Base-by-base conservation (phyloP, 257 asterid genomes). In the Handroanthus guayacan region DNA sequence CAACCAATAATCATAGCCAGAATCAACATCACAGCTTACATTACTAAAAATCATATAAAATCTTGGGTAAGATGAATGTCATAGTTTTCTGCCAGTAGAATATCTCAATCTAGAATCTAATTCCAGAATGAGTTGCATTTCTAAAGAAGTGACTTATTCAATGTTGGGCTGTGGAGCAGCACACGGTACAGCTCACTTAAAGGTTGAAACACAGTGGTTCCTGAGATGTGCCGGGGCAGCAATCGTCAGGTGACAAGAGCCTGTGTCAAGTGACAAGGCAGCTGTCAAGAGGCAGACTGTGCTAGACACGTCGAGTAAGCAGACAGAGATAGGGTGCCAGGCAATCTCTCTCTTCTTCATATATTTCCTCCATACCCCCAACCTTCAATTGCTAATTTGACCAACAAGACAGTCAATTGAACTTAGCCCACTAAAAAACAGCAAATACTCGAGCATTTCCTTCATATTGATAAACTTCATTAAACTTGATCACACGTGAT, bases 401-500 rank as follows among this genome's bases (percentile, higher is more conserved):
- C 57, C 3, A 3, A 9, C n/a, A 66, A 60, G 57, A 20, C 41
- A 51, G 6, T 52, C n/a, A 17, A 66, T 25, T 25, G 31, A 25
- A 60, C 47, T 79, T 7, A 55, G 63, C 54, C 45, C 18, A 38
- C 51, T 39, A 69, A 70, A 61, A 16, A 45, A 36, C 38, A 60
- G 45, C 67, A 67, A 58, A 54, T 18, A 31, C 60, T 67, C 44
- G 14, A 34, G 54, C 44, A 61, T 67, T 34, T 11, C 48, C 11
- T 39, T 56, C 57, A 67, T 3, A 43, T 55, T 6, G 41, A 41
- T 71, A 31, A 76, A 68, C 69, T 67, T 76, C 45, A 76, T 47
- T 45, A 44, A 44, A 43, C 45, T 25, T 41, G 79, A 18, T 17
- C 39, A 47, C 20, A 44, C 11, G 45, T 76, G 69, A 34, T 16